These are phyloP conservation scores for Hyparrhenia diplandra DNA, from an alignment of 176 grass and related monocot species.

Conservation along the genomic window DNA sequence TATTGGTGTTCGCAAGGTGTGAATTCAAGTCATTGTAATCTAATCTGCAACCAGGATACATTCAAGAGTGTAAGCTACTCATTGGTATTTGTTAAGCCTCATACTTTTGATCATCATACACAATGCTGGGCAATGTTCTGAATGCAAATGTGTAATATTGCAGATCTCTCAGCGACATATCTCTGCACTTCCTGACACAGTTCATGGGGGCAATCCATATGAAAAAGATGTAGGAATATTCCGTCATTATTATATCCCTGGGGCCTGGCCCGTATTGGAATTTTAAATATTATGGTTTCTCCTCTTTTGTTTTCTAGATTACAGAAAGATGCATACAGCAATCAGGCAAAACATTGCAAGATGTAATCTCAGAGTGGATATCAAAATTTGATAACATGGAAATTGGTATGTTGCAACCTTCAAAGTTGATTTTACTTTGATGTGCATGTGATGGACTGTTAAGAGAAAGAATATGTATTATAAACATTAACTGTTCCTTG, in stretches of 20 bases:
- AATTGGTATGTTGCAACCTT: conserved; percentile 79
- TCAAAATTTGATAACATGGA: conserved; percentile 86
- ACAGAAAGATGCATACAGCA: conserved; percentile 91
- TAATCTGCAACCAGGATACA: conserved; percentile 67
- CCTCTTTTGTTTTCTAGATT: conserved; percentile 53
- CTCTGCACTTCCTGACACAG: conserved; percentile 56
- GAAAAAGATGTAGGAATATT: conserved; percentile 77
- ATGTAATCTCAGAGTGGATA: conserved; percentile 83
- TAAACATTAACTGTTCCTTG: background rate
- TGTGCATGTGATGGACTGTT: no score
- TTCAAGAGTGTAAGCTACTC: conserved; percentile 55
- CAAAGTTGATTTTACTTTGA: background rate
- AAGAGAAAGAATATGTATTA: background rate
- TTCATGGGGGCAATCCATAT: conserved; percentile 79
- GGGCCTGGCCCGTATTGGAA: background rate
- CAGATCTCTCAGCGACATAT: conserved; percentile 63
- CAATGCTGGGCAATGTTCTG: conserved; percentile 10
- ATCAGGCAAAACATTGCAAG: conserved; percentile 79
- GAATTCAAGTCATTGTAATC: conserved; percentile 63
- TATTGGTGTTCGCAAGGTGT: conserved; percentile 85
- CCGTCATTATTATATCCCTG: background rate
- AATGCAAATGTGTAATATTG: conserved; percentile 24
- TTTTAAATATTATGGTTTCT: conserved; percentile 31
- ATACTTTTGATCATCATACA: background rate
- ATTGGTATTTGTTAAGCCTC: background rate